Conservation (phyloP, 2,329 filamentous ascomycete species). For the Sclerotinia sclerotiorum region DNA sequence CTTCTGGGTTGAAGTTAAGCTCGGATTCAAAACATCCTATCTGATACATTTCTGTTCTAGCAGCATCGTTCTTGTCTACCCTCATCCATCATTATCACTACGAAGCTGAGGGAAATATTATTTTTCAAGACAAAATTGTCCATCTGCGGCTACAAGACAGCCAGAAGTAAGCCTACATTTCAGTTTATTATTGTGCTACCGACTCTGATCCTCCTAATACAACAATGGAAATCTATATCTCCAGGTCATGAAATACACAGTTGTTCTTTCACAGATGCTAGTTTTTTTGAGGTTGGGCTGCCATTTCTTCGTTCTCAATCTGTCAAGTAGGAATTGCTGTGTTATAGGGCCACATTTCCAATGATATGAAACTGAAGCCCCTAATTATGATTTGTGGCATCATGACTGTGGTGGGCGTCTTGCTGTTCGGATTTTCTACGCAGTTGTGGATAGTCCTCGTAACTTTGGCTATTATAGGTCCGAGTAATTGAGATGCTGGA, state of each 20-base stretch:
- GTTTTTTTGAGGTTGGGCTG: background rate
- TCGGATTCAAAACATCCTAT: background rate
- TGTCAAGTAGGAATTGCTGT: conserved; percentile 82
- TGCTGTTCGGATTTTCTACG: conserved; percentile 68
- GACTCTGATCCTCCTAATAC: too few relatives aligned
- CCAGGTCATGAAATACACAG: conserved; percentile 4
- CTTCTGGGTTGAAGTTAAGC: background rate
- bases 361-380: conserved; percentile 69
- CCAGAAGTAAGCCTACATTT: background rate
- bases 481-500: conserved; percentile 73
- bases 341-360: conserved; percentile 73
- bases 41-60: background rate
- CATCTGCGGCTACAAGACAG: background rate
- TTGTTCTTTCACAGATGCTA: background rate
- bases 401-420: conserved; percentile 54
- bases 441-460: conserved; percentile 60
- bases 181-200: background rate
- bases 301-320: conserved; percentile 59
- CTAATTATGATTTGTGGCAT: conserved; percentile 75
- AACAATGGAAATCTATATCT: conserved; percentile 11
- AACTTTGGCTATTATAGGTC: conserved; percentile 67
- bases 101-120: background rate
- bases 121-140: background rate
- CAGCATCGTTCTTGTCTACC: background rate
- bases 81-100: background rate